Base-by-base conservation (phyloP, 2,329 filamentous ascomycete species). In the Cytospora schulzeri region DNA sequence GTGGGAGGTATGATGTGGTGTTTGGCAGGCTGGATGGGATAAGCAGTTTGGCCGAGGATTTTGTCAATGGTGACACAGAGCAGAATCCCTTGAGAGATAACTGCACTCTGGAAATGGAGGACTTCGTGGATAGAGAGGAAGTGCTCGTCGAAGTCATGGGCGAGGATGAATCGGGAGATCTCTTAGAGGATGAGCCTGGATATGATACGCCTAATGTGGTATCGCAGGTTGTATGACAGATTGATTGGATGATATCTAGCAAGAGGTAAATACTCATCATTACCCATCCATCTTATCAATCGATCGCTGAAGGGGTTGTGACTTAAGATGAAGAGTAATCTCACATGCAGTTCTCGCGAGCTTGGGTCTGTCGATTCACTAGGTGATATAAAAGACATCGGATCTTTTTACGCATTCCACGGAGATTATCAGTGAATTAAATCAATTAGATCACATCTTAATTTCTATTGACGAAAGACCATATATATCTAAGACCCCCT, bases 401-500 rank as follows among this genome's bases (percentile, higher is more conserved):
- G 8, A 11, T 6, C 8, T 7, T 33, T 11, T 33, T 11, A 33
- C 2, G 12, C 6, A 33, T 7, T 33, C 31, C 8, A 8, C 38
- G 14, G 6, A 15, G 14, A 41, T 19, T 41, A 19, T 8, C 38
- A 41, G 4, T 17, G 1, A 17, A 8, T 6, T 15, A 8, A 19
- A 17, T 9, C 19, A 6, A 2, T 45, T 45, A 17, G 6, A 45
- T 2, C 5, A 22, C 17, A 12, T 12, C 17, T n/a, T 14, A 9
- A 48, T 17, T n/a, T 48, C 41, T 24, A n/a, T n/a, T 24, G 19
- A 8, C 41, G 9, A 48, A 8, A 8, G 11, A 48, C 15, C 7
- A n/a, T n/a, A n/a, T n/a, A n/a, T 9, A 33, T 28, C 45, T 62
- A 68, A 14, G 67, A 68, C 9, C 24, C 60, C 22, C 55, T 64